Evolutionary conservation across 176 grass and related monocot genomes (phyloP), one percentile per base, ranked within the genome.

Genomic region (Elaeis guineensis): DNA sequence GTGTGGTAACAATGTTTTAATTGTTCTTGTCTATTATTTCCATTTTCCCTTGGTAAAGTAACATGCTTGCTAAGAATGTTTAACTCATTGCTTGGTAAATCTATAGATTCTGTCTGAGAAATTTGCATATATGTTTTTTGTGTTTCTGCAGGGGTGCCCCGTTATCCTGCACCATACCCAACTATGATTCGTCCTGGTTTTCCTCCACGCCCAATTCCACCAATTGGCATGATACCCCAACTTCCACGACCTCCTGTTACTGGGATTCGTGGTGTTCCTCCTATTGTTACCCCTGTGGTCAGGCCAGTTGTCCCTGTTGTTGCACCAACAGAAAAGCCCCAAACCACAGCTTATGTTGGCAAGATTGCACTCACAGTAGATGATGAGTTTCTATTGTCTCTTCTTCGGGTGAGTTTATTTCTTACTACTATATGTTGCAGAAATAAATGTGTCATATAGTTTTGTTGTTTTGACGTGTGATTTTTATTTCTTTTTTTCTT

Each of bases 321-420:
- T 67, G 72, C 75, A 57, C 65, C 74, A 25, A 20, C 73, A 63
- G 93, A 92, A 66, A 98, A 98, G 62, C 93, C 82, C n/a, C 93
- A 89, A 23, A 98, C 87, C 58, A 89, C 93, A 62, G 93, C 92
- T 80, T 98, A 98, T 71, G 81, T 98, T 57, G 93, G 93, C 66
- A 98, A 98, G 77, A 98, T 98, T 73, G 73, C 87, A 28, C 64
- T 84, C 57, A 81, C 93, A 61, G 87, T 98, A 26, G 93, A 92
- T 60, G 92, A 92, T 78, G 87, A 85, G 53, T 98, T 92, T 70
- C 84, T 98, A 49, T 76, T 98, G 64, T 92, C 93, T 60, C 57
- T 92, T 73, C 93, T 98, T 18, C 77, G 55, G 59, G 93, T 98
- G 74, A 55, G 65, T 78, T 72, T 50, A 11, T 63, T 3, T 18